Base-by-base conservation (phyloP, 2,329 filamentous ascomycete genomes). In the Nothophoma quercina region DNA sequence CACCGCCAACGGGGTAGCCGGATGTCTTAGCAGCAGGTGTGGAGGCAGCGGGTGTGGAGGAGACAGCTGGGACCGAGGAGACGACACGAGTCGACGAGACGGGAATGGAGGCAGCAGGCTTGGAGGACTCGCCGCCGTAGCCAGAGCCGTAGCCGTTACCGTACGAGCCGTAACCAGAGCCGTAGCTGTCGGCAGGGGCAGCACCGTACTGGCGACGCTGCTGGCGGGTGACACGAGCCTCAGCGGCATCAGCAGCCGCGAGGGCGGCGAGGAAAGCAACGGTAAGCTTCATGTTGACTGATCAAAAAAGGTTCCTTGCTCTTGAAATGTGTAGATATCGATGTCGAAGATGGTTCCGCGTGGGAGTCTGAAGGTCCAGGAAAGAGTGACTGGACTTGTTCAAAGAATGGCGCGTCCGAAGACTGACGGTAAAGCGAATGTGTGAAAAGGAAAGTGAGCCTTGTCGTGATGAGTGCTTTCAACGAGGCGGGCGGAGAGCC, bases 331-430 rank as follows among this genome's bases (percentile, higher is more conserved):
- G 35, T 19, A 41, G 29, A 53, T 47, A 38, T 54, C n/a, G 38
- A 12, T 26, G 54, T 54, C 58, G 64, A 63, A 70, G 64, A 68
- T 62, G 63, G 67, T 68, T 70, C 63, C 64, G 65, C 61, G 43
- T 34, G 36, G 50, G 51, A 62, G 55, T 22, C 50, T 64, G 58
- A 51, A 60, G 51, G 60, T 60, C 65, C 67, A 67, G 67, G 66
- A 74, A 73, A 56, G 71, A 74, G 65, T 72, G 71, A 72, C 69
- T 72, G 65, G 64, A 64, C 38, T 64, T 54, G 61, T 61, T 65
- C 52, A 66, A 72, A 68, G 70, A 74, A 60, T 60, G 71, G 59
- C 62, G 54, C 39, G 65, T 70, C 67, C 68, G 65, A 67, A 59
- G 58, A 69, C 61, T 59, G 67, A 59, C 56, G 36, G 36, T 21